These are phyloP conservation scores for Termitomyces sp. DNA, from an alignment of 768 basidiomycete genomes.

Conservation along the genomic window DNA sequence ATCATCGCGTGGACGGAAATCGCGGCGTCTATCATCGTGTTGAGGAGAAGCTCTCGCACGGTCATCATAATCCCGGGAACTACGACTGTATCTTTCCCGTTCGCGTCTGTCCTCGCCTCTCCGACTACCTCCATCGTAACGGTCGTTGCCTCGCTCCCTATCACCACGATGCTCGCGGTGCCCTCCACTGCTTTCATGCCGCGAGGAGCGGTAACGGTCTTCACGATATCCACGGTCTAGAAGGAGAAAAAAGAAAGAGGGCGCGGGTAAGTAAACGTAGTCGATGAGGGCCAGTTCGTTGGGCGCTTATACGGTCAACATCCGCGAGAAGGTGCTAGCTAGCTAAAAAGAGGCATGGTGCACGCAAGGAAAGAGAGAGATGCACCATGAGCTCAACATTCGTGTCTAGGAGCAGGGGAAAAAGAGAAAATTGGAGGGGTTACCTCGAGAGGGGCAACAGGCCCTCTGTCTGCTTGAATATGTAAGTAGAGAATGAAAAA, in stretches of 20 bases:
- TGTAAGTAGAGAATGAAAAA: constrained; percentile 18
- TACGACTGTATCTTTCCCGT: constrained; percentile 42
- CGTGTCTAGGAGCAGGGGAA: constrained; percentile 36
- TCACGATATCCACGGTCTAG: constrained; percentile 59
- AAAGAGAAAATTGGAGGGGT: constrained; percentile 24
- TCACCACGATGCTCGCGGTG: constrained; percentile 50
- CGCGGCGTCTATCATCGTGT: constrained; percentile 48
- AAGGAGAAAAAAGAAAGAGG: constrained; percentile 40
- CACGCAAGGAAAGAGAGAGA: constrained; percentile 45
- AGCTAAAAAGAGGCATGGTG: constrained; percentile 64
- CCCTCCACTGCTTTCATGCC: constrained; percentile 54
- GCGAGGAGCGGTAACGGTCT: constrained; percentile 64
- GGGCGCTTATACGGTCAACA: constrained; percentile 29
- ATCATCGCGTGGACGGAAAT: constrained; percentile 40
- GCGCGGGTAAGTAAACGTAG: constrained; percentile 45
- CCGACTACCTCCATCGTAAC: constrained; percentile 35
- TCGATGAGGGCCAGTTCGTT: constrained; percentile 31
- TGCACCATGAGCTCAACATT: constrained; percentile 62
- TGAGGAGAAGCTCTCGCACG: constrained; percentile 36
- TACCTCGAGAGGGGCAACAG: constrained; percentile 18
- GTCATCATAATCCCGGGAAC: constrained; percentile 44
- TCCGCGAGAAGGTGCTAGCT: constrained; percentile 46
- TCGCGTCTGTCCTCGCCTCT: constrained; percentile 50
- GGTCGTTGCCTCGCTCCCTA: constrained; percentile 29
- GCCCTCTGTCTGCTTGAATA: background rate